Conservation (phyloP, 1,139 yeast genomes). For the Hyphopichia buzzinii region DNA sequence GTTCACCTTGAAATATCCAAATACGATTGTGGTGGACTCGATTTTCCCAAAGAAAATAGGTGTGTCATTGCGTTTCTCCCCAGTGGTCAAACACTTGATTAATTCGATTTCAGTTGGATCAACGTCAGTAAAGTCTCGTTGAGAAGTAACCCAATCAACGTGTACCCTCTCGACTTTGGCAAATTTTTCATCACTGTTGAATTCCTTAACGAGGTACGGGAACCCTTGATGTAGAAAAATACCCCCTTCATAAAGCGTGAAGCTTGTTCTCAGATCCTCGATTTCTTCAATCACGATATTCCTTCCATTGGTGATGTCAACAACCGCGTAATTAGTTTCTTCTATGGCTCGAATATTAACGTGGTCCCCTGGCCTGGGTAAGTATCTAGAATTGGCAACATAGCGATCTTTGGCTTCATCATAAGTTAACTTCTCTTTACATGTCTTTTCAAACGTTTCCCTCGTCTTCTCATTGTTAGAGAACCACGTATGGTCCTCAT, state of each 20-base stretch:
- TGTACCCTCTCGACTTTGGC: slow-evolving; percentile 86
- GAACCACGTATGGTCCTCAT: slow-evolving; percentile 59
- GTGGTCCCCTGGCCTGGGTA: slow-evolving; percentile 77
- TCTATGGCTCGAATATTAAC: slow-evolving; percentile 83
- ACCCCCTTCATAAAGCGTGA: slow-evolving; percentile 93
- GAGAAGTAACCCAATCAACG: slow-evolving; percentile 91
- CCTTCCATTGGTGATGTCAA: slow-evolving; percentile 75
- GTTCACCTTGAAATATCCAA: slow-evolving; percentile 89
- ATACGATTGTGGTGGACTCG: slow-evolving; percentile 69
- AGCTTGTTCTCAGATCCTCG: slow-evolving; percentile 86
- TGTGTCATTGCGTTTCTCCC: slow-evolving; percentile 37
- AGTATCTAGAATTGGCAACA: slow-evolving; percentile 46
- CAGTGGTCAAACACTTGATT: slow-evolving; percentile 49
- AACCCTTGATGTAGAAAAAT: slow-evolving; percentile 91
- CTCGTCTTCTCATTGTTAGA: slow-evolving; percentile 13
- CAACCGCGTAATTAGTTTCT: slow-evolving; percentile 79
- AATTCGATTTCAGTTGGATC: slow-evolving; percentile 78
- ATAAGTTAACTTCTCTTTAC: background rate
- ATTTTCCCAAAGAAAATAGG: slow-evolving; percentile 78
- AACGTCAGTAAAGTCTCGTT: slow-evolving; percentile 87
- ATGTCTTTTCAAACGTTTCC: background rate
- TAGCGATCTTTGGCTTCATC: background rate
- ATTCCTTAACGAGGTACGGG: slow-evolving; percentile 81
- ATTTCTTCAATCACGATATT: slow-evolving; percentile 82
- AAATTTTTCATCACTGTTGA: slow-evolving; percentile 67